Conservation (phyloP, 208 protist genomes). For the Porcisia hertigi region DNA sequence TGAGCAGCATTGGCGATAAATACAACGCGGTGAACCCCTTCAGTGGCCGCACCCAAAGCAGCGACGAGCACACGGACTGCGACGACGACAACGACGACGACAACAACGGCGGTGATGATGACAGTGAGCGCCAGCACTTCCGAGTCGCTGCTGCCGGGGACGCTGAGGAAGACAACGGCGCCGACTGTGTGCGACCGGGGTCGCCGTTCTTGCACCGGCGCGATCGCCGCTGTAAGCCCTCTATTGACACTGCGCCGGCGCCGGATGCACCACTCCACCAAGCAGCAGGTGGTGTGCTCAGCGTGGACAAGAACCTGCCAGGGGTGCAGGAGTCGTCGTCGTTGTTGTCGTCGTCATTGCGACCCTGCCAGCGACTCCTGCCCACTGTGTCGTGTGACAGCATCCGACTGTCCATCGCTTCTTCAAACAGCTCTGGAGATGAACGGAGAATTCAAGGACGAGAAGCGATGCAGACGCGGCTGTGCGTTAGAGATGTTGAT, state of each 20-base stretch:
- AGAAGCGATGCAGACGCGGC: neutral
- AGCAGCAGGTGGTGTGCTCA: neutral
- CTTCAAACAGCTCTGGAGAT: conserved; percentile 6
- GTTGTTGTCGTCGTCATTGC: neutral
- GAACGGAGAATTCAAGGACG: neutral
- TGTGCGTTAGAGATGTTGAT: neutral
- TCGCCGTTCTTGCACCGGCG: conserved; percentile 6
- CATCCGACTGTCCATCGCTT: conserved; percentile 8
- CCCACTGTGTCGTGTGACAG: conserved; percentile 12
- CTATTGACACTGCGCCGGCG: conserved; percentile 12
- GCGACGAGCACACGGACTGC: neutral
- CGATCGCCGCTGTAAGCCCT: conserved; percentile 8
- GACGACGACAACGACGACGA: neutral
- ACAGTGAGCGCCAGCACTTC: neutral
- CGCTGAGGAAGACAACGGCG: neutral
- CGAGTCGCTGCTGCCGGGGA: no score
- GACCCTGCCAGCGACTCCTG: neutral
- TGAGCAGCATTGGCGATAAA: neutral
- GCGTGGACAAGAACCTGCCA: neutral
- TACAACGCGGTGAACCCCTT: neutral
- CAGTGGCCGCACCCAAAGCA: neutral
- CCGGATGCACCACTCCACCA: neutral
- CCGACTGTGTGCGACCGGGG: neutral
- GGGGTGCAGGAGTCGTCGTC: neutral
- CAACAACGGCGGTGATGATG: neutral